Base-by-base conservation (phyloP, 345 rosid genomes). In the Syzygium aqueum region DNA sequence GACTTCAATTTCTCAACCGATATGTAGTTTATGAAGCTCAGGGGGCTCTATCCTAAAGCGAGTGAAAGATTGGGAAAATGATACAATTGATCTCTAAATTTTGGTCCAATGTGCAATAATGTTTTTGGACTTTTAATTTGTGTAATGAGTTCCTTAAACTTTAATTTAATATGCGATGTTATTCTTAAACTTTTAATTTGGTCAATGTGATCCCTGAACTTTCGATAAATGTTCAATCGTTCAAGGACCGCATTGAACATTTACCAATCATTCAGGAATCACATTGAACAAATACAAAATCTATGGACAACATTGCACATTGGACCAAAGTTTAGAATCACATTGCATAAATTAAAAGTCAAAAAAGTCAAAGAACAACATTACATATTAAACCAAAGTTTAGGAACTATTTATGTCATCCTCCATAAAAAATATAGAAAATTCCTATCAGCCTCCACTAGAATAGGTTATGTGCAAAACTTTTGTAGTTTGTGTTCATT, bases 101-200 rank as follows among this genome's bases (percentile, higher is more conserved):
- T 63, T n/a, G 19, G 7, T 28, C 33, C 1, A 63, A n/a, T 3
- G 2, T 63, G 16, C 14, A 61, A 63, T 14, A 1, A 6, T 0
- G 6, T 1, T 0, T 7, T 14, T 28, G 2, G 0, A 63, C 2
- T 63, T 63, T 63, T 28, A 63, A 15, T 63, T 63, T 28, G 10
- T 63, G 8, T 17, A 14, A 63, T 7, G 0, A 7, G 4, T 2
- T 33, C 1, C 19, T 6, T 15, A 0, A 63, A 63, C 17, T 15
- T 28, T 28, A 7, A 63, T 16, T 2, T 2, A 3, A 0, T 7
- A 2, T 1, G 4, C 37, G 14, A 28, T 63, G 30, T 0, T 0
- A 28, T 63, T 59, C 5, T 3, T 28, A 16, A n/a, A 14, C 5
- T 63, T 63, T 63, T 63, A 28, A 63, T 28, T 63, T 2, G 0